A percentile compares a stretch with the other conserved stretches of the same genome.
Evolutionary conservation across 2,329 filamentous ascomycete species (phyloP).

Genomic region (Trichophyton verrucosum): DNA sequence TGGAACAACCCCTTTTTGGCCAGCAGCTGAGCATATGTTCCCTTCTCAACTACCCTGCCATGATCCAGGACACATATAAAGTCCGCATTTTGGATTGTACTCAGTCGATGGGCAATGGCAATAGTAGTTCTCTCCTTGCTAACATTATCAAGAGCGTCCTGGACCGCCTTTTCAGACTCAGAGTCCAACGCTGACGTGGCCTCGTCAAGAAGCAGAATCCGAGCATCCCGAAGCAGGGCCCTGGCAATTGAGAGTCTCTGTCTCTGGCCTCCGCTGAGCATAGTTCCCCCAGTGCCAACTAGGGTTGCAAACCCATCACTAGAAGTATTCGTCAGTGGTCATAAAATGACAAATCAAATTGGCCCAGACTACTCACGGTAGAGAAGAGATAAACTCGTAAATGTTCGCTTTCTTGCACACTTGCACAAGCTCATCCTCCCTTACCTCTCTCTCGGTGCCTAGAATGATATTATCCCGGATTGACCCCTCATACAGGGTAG

Average conservation of each 20-base stretch:
- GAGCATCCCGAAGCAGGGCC: background rate
- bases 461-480: constrained; percentile 84
- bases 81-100: background rate
- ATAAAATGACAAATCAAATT: constrained; percentile 48
- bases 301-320: background rate
- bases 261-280: background rate
- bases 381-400: constrained; percentile 70
- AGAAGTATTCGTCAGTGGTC: background rate
- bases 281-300: background rate
- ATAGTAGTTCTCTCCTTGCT: background rate
- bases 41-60: background rate
- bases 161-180: background rate
- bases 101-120: background rate
- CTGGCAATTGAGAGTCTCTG: background rate
- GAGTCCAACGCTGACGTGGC: background rate
- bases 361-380: constrained; percentile 42
- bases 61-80: background rate
- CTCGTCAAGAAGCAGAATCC: background rate
- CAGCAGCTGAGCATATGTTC: constrained; percentile 13
- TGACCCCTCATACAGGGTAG: constrained; percentile 82
- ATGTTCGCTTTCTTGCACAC: constrained; percentile 86
- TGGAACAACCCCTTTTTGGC: background rate
- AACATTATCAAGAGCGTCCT: background rate
- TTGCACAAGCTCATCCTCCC: constrained; percentile 59
- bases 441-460: constrained; percentile 53